phyloP scores from a whole-genome alignment of 306 rosid species.

The Fragaria ananassa region DNA sequence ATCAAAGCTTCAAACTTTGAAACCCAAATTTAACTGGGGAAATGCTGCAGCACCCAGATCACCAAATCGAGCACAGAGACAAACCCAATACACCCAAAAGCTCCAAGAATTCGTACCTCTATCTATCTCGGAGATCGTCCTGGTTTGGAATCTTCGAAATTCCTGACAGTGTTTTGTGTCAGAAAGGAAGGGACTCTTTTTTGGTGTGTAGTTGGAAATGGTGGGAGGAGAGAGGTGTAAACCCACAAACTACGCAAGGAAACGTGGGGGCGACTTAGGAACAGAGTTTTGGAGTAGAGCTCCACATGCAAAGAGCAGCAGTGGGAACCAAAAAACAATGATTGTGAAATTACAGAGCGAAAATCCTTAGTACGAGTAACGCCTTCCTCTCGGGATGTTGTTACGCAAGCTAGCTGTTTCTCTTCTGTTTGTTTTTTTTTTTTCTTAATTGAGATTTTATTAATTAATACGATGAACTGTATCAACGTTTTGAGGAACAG shows the following conservation, averaged over 20 bases:
- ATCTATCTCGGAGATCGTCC: conserved; percentile 13
- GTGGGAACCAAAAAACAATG: background rate
- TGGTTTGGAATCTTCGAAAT: conserved; percentile 25
- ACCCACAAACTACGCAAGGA: conserved; percentile 28
- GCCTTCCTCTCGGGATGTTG: background rate
- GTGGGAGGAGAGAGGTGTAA: conserved; percentile 26
- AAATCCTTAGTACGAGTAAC: background rate
- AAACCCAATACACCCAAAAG: conserved; percentile 29
- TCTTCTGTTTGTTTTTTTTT: background rate
- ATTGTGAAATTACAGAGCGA: background rate
- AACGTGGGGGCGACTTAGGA: conserved; percentile 79
- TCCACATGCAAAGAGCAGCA: conserved; percentile 31
- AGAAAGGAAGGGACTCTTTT: background rate
- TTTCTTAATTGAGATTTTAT: background rate
- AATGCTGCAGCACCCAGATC: conserved; percentile 49
- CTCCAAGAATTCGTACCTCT: conserved; percentile 33
- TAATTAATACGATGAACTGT: background rate
- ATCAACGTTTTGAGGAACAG: background rate
- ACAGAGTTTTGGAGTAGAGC: conserved; percentile 12
- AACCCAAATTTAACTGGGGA: conserved; percentile 7
- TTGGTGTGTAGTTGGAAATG: conserved; percentile 23
- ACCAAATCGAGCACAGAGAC: conserved; percentile 18
- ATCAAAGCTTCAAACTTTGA: conserved; percentile 5
- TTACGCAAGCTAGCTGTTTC: background rate
- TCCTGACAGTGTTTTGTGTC: conserved; percentile 3